Percentiles rank a stretch among this genome's conserved stretches.
Conservation (phyloP, 495 filamentous ascomycete genomes). For the Jackrogersella minutella region DNA sequence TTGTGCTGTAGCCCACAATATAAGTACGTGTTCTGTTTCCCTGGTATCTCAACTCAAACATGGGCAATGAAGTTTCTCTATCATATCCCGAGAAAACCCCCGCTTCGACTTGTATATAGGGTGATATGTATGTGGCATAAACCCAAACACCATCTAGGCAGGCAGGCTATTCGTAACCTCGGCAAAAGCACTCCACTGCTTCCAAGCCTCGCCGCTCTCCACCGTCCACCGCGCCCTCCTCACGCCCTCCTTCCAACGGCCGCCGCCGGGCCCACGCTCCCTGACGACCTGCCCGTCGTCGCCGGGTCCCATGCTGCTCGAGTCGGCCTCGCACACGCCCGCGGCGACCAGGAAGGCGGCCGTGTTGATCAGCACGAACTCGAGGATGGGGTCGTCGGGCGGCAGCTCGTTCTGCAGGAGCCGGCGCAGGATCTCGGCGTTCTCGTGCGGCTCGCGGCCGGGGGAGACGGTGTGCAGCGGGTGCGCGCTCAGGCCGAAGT, state of each 20-base stretch:
- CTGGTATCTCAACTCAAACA: slow-evolving; percentile 21
- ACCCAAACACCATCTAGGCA: slow-evolving; percentile 2
- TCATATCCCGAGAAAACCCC: not conserved
- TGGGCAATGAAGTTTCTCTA: not conserved
- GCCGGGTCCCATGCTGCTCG: slow-evolving; percentile 71
- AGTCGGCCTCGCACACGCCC: slow-evolving; percentile 85
- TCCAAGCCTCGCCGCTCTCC: slow-evolving; percentile 80
- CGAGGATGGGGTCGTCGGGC: slow-evolving; percentile 80
- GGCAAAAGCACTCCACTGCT: slow-evolving; percentile 74
- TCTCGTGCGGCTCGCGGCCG: slow-evolving; percentile 85
- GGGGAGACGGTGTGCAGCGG: slow-evolving; percentile 78
- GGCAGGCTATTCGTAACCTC: slow-evolving; percentile 57
- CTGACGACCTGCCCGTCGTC: slow-evolving; percentile 74
- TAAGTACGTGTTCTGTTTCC: not conserved
- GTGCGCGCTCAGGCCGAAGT: slow-evolving; percentile 85
- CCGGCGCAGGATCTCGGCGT: slow-evolving; percentile 80
- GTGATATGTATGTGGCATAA: too few relatives aligned
- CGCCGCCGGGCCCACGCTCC: slow-evolving; percentile 82
- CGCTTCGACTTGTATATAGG: not conserved
- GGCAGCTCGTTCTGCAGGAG: slow-evolving; percentile 77
- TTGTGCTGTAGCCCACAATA: not conserved
- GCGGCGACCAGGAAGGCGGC: slow-evolving; percentile 84
- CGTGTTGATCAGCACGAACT: slow-evolving; percentile 94
- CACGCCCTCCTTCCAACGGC: slow-evolving; percentile 92
- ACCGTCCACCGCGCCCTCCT: slow-evolving; percentile 84